phyloP scores from a whole-genome alignment of 1,284 basidiomycete species.

The Apiotrichum mycotoxinovorans region DNA sequence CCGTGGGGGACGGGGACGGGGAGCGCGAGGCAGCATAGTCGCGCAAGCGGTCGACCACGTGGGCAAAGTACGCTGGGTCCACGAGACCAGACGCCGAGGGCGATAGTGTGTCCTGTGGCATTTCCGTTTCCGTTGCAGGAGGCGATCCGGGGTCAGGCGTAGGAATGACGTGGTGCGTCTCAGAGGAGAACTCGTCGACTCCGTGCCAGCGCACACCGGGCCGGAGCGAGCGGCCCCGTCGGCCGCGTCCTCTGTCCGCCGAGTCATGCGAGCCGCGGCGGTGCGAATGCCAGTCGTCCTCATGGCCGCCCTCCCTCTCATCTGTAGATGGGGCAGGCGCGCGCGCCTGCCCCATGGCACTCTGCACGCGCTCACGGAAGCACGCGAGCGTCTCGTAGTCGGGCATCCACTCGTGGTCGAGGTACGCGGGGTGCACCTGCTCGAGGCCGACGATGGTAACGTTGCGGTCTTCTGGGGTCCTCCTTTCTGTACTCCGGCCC shows the following conservation, averaged over 20 bases:
- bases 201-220: background rate
- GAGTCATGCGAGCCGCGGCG: background rate
- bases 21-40: background rate
- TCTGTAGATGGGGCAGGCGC: too few relatives aligned
- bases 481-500: too few relatives aligned
- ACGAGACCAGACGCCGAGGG: background rate
- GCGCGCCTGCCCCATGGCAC: background rate
- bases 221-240: background rate
- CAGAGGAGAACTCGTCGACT: too few relatives aligned
- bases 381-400: background rate
- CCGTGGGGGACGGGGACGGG: background rate
- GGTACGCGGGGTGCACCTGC: slow-evolving; percentile 1
- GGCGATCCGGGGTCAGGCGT: too few relatives aligned
- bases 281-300: background rate
- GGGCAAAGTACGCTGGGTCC: background rate
- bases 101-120: background rate
- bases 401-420: slow-evolving; percentile 1
- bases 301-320: background rate
- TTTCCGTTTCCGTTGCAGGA: background rate
- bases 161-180: too few relatives aligned
- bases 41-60: background rate
- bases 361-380: background rate
- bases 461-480: background rate
- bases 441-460: background rate
- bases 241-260: background rate